phyloP scores from a whole-genome alignment of 75 land plant species.

The Sequoiadendron giganteum region DNA sequence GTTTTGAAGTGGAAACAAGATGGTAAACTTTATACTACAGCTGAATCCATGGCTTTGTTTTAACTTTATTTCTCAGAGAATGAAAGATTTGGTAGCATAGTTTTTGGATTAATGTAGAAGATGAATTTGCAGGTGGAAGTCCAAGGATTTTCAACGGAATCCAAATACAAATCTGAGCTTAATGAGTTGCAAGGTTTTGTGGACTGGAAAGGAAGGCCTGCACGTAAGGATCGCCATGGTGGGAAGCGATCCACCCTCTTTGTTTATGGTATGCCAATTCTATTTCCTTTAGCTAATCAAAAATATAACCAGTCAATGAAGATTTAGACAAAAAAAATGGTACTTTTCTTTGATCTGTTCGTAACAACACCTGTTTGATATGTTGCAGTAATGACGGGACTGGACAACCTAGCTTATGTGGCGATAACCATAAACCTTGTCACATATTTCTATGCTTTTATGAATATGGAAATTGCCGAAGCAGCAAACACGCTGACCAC shows the following conservation, averaged over 20 bases:
- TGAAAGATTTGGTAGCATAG: not conserved
- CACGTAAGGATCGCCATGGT: slow-evolving; percentile 59
- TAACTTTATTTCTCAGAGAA: no score
- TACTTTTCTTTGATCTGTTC: no score
- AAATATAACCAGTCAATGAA: no score
- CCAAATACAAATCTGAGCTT: not conserved
- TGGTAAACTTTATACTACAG: no score
- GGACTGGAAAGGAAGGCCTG: slow-evolving; percentile 66
- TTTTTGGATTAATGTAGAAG: not conserved
- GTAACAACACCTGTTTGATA: no score
- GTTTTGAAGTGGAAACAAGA: no score
- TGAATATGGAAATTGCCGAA: slow-evolving; percentile 25
- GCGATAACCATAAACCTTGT: slow-evolving; percentile 27
- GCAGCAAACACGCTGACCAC: slow-evolving; percentile 39
- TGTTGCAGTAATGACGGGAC: slow-evolving; percentile 21
- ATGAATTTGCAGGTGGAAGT: not conserved
- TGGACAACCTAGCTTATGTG: slow-evolving; percentile 35
- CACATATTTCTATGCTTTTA: slow-evolving; percentile 13
- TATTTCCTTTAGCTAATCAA: no score
- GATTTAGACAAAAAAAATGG: no score
- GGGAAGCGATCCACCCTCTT: slow-evolving; percentile 72
- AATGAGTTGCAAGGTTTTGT: slow-evolving; percentile 49
- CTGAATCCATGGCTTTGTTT: no score
- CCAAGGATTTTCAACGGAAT: not conserved
- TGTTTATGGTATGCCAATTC: slow-evolving; percentile 48